These are phyloP conservation scores for Cyberlindnera misumaiensis DNA, from an alignment of 805 yeast species.

Conservation along the genomic window DNA sequence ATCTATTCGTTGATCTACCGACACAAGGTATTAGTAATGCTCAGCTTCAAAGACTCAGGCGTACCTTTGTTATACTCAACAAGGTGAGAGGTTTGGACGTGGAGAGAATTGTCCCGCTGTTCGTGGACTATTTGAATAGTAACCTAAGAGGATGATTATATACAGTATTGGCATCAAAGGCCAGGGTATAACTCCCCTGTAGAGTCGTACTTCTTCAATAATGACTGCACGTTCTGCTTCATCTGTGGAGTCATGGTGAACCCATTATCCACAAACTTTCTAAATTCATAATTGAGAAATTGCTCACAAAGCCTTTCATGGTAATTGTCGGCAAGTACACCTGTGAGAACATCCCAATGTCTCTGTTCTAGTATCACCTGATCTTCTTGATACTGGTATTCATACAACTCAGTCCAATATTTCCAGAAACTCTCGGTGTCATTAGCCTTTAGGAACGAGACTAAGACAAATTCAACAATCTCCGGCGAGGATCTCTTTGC, in stretches of 20 bases:
- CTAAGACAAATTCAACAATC: slow-evolving; percentile 13
- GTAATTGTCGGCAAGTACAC: slow-evolving; percentile 8
- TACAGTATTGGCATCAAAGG: slow-evolving; percentile 5
- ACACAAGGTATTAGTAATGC: slow-evolving; percentile 55
- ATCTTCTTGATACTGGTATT: neutral
- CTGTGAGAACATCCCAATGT: slow-evolving; percentile 18
- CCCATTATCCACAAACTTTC: slow-evolving; percentile 6
- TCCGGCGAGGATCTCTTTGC: slow-evolving; percentile 2
- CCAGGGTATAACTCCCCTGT: slow-evolving; percentile 9
- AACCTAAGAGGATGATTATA: slow-evolving; percentile 26
- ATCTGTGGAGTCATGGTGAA: slow-evolving; percentile 1
- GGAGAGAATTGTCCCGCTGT: slow-evolving; percentile 61
- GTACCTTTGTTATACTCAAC: slow-evolving; percentile 78
- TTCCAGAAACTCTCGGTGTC: slow-evolving; percentile 11
- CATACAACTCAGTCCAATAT: slow-evolving; percentile 14
- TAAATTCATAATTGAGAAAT: slow-evolving; percentile 10
- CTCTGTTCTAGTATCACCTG: slow-evolving; percentile 12
- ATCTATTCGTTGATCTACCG: slow-evolving; percentile 56
- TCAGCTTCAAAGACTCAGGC: slow-evolving; percentile 73
- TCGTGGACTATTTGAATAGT: slow-evolving; percentile 70
- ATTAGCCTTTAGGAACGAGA: slow-evolving; percentile 16
- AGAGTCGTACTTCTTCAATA: slow-evolving; percentile 13
- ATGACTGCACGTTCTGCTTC: neutral
- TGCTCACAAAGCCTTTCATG: slow-evolving; percentile 13
- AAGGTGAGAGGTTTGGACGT: slow-evolving; percentile 68